These are phyloP conservation scores for Chimonanthus salicifolius DNA, from an alignment of 164 flowering plant species.

Conservation along the genomic window DNA sequence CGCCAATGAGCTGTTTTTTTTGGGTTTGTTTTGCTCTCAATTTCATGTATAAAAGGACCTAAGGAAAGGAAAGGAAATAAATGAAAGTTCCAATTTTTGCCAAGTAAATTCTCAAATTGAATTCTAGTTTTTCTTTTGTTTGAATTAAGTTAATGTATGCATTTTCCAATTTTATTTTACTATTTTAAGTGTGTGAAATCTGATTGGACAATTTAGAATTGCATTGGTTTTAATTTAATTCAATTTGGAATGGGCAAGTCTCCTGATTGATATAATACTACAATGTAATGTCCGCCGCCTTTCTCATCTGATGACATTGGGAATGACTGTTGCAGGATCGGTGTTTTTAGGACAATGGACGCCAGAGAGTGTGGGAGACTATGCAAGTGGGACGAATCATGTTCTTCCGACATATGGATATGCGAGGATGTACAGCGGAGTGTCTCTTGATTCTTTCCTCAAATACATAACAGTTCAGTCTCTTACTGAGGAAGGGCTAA, in stretches of 20 bases:
- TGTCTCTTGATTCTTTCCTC: conserved; percentile 83
- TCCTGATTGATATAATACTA: background rate
- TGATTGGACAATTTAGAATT: too few relatives aligned
- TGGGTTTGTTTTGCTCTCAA: too few relatives aligned
- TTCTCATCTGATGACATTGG: background rate
- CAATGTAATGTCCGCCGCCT: background rate
- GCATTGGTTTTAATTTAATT: too few relatives aligned
- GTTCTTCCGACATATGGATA: conserved; percentile 97
- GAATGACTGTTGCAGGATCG: conserved; percentile 51
- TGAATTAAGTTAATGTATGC: too few relatives aligned
- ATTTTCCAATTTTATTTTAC: too few relatives aligned
- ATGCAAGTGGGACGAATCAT: conserved; percentile 97
- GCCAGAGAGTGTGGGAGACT: conserved; percentile 96
- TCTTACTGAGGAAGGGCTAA: conserved; percentile 84
- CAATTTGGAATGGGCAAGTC: background rate
- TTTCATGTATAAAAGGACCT: too few relatives aligned
- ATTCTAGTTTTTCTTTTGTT: too few relatives aligned
- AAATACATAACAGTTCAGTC: conserved; percentile 90
- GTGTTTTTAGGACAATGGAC: conserved; percentile 95
- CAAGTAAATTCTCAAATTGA: too few relatives aligned
- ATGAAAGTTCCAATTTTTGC: too few relatives aligned
- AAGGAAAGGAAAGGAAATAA: too few relatives aligned
- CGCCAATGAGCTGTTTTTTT: too few relatives aligned
- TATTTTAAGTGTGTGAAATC: too few relatives aligned
- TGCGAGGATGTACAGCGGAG: conserved; percentile 93